Evolutionary conservation across 2,329 filamentous ascomycete species (phyloP), one percentile per base, ranked within the genome.

Genomic region (Cephalotrichum gorgonifer): DNA sequence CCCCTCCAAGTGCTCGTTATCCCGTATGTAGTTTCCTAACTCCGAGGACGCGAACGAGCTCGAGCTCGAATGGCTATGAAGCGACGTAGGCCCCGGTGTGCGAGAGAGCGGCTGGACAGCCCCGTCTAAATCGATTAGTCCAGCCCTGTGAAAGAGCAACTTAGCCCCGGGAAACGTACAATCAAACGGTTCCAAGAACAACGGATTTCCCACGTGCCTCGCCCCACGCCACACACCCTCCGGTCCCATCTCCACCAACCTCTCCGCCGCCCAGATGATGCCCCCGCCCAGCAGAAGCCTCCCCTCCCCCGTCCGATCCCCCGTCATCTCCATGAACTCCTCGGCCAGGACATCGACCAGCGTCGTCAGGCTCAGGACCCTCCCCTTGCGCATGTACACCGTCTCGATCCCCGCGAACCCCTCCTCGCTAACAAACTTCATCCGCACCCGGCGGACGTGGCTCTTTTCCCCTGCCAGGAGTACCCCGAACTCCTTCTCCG

Each of bases 171-270:
- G 47, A 31, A 26, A 44, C 20, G 41, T 30, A n/a, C 41, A 28
- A 5, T 35, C 31, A 38, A 49, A 49, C 6, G 47, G 20, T 17
- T 49, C 30, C 12, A 43, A 6, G 35, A 49, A 49, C n/a, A 44
- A 4, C 17, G 28, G 41, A 11, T 44, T 33, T 11, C 27, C 14
- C 27, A 49, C 41, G 12, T 49, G 15, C 17, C 9, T 27, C 30
- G 39, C 30, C 27, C 38, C 26, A 5, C n/a, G 22, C 20, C 11
- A 15, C 14, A 8, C 27, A 5, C 26, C 28, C 41, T 5, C n/a
- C 20, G 6, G 17, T 12, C 41, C 14, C 27, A n/a, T 7, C 39
- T 26, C 28, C 3, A 44, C 26, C 20, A 49, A n/a, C 42, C 28
- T 23, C 3, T 49, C 30, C 39, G 44, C 39, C 1, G 43, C 17